phyloP scores from a whole-genome alignment of 352 stramenopile genomes.

The Phytophthora pistaciae region DNA sequence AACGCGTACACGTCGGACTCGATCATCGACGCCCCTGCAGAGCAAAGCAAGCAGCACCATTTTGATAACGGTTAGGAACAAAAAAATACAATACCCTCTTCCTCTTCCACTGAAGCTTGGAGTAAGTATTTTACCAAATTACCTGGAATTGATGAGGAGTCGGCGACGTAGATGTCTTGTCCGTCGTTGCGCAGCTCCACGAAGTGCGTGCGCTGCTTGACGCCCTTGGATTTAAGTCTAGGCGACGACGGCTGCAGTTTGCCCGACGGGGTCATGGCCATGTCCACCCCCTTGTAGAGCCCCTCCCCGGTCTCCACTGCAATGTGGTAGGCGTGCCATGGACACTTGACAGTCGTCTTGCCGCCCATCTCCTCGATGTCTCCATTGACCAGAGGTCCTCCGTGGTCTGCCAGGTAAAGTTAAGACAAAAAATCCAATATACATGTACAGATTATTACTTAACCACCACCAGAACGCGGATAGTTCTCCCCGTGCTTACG shows the following conservation, averaged over 20 bases:
- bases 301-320: slow-evolving; percentile 82
- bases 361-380: slow-evolving; percentile 89
- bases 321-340: slow-evolving; percentile 90
- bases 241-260: slow-evolving; percentile 62
- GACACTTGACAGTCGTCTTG: slow-evolving; percentile 83
- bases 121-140: not conserved
- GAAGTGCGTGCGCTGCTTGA: slow-evolving; percentile 88
- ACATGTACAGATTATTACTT: slow-evolving; percentile 2
- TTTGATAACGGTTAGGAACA: slow-evolving; percentile 10
- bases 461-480: slow-evolving; percentile 27
- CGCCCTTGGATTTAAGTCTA: slow-evolving; percentile 81
- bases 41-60: slow-evolving; percentile 9
- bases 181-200: slow-evolving; percentile 72
- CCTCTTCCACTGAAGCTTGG: not conserved
- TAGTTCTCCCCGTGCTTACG: slow-evolving; percentile 41
- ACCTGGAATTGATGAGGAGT: slow-evolving; percentile 76
- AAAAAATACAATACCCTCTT: slow-evolving; percentile 5
- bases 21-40: slow-evolving; percentile 45
- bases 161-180: slow-evolving; percentile 79
- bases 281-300: slow-evolving; percentile 87
- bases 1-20: slow-evolving; percentile 86
- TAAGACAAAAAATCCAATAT: slow-evolving; percentile 6
- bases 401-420: slow-evolving; percentile 60
- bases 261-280: slow-evolving; percentile 57
- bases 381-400: slow-evolving; percentile 77